Base-by-base conservation (phyloP, 768 basidiomycete genomes). In the Harrya chromipes region DNA sequence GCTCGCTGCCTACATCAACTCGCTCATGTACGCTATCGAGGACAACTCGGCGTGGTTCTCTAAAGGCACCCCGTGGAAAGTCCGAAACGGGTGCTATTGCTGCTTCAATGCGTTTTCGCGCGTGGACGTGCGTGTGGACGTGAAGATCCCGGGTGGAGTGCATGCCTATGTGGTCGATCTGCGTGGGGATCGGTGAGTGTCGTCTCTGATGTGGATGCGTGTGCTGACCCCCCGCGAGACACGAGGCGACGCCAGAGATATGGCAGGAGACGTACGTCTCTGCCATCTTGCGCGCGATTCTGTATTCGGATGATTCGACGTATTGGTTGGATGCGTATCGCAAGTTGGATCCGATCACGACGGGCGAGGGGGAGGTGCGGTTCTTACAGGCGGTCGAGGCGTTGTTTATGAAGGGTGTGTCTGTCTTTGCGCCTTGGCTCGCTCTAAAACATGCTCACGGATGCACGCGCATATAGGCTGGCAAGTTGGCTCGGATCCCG, bases 221-320 rank as follows among this genome's bases (percentile, higher is more conserved):
- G 6, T 24, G 14, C 16, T 42, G 24, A 45, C 24, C 31, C 31
- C 31, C 31, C 31, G 13, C 31, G 6, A 49, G 93, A 54, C 94
- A 94, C 59, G 89, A 93, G 64, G 87, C 94, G 11, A 92, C 93
- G 0, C 76, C 85, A 0, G 90, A 93, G 24, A 82, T 99, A 21
- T 99, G 97, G 97, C 90, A 93, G 65, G 97, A 99, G 71, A 94
- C 94, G 2, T 98, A 94, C 64, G 81, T 97, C 2, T 97, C 97
- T 4, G 94, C 95, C 3, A 62, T 97, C 16, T 78, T 98, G 1
- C 81, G 97, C 21, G 81, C 95, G 3, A 90, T 98, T 40, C 78
- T 98, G 31, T 98, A 98, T 68, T 92, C 94, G 26, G 97, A 98
- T 68, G 97, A 99, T 64, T 84, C 91, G 9, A 87, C 84, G 20